Evolutionary conservation across 371 early-diverging fungal species (phyloP), one percentile per base, ranked within the genome.

Genomic region (Mucor velutinosus): DNA sequence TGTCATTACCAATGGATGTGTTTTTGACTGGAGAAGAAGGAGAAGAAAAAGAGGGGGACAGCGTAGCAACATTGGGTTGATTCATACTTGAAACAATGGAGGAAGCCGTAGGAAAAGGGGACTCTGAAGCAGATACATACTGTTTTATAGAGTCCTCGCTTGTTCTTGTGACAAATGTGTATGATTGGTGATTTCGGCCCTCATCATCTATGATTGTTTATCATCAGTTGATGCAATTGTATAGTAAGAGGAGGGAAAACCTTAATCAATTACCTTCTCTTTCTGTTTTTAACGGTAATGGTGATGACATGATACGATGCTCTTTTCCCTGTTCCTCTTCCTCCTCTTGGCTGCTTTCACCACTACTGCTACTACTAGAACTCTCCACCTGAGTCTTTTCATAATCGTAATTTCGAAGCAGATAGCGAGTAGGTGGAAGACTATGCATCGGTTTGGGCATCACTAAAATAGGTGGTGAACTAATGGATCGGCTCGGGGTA

Each of bases 341-440:
- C 35, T 57, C 58, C 27, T 37, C 37, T 32, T 56, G 49, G 25
- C 41, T 64, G 32, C 53, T 51, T 10, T 11, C 8, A 47, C 47
- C 19, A 8, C 17, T 47, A 21, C 47, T 47, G 10, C 17, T 8
- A 8, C 8, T 8, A 19, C 47, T 47, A 2, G 51, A 51, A 25
- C 23, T 64, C 60, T 71, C 71, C 4, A 71, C 51, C 55, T 66
- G 67, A 0, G 71, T 71, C 32, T 71, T 71, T 58, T 71, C 71
- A 51, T 62, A 39, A 4, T 66, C 64, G 43, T 49, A 35, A 32
- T 32, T 71, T 41, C 45, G 37, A 7, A 62, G 45, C 2, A 71
- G 27, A 43, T 41, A 58, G 39, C 58, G 32, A n/a, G 71, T 71
- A 15, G 67, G 71, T 15, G 66, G 63, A 12, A 71, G n/a, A 39